A percentile compares a stretch with the other conserved stretches of the same genome.
Conservation (phyloP, 2,329 filamentous ascomycete genomes). For the Beauveria asiatica region DNA sequence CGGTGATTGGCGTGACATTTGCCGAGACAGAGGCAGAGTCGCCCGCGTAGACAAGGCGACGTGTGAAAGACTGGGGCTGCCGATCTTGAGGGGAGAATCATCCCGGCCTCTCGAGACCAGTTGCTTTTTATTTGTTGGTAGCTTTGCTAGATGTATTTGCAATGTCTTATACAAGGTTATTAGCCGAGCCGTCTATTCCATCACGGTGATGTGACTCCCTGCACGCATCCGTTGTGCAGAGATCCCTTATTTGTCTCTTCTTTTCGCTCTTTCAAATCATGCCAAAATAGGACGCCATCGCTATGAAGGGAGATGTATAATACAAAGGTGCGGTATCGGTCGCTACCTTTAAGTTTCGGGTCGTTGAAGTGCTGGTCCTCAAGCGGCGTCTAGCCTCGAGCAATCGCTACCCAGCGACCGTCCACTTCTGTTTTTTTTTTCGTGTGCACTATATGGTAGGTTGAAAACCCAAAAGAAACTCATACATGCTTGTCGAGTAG, state of each 20-base stretch:
- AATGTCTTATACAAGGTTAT: not conserved
- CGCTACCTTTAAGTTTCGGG: not conserved
- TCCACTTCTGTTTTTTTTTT: no score
- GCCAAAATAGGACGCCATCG: slow-evolving; percentile 36
- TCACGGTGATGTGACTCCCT: not conserved
- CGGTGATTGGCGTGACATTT: slow-evolving; percentile 47
- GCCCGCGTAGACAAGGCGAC: not conserved
- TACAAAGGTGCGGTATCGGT: slow-evolving; percentile 20
- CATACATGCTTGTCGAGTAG: slow-evolving; percentile 67
- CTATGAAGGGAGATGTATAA: slow-evolving; percentile 32
- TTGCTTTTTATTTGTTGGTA: not conserved
- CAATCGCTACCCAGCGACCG: not conserved
- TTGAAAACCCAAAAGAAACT: not conserved
- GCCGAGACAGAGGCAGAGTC: slow-evolving; percentile 16
- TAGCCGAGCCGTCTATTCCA: not conserved
- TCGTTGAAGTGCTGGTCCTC: not conserved
- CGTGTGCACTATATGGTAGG: not conserved
- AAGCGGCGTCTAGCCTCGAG: not conserved
- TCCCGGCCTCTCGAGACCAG: not conserved
- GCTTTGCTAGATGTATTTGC: not conserved
- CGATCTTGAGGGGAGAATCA: slow-evolving; percentile 4
- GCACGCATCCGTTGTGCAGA: not conserved
- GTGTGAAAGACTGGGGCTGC: not conserved
- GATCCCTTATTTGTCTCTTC: not conserved
- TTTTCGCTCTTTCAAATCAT: slow-evolving; percentile 14